Percentiles rank a stretch among this genome's conserved stretches.
Conservation (phyloP, 768 basidiomycete species). For the Neoboletus subvelutipes region DNA sequence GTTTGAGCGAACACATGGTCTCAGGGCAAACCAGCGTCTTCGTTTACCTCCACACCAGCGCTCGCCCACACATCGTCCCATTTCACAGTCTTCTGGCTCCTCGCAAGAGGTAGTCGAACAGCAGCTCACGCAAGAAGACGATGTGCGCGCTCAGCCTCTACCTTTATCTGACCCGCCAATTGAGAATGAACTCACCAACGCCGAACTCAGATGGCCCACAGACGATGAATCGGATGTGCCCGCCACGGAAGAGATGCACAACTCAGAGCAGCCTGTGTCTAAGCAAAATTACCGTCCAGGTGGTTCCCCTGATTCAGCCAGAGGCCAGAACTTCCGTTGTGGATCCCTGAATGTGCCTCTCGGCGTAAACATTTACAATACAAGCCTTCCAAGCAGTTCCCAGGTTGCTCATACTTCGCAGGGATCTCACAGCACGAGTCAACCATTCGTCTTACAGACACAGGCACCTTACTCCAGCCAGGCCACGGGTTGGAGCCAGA, state of each 20-base stretch:
- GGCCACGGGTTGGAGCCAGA: conserved; percentile 26
- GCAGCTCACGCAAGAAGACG: conserved; percentile 46
- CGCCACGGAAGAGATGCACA: not conserved
- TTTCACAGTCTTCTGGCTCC: conserved; percentile 32
- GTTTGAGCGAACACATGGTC: conserved; percentile 17
- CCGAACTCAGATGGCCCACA: conserved; percentile 30
- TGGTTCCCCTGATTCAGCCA: conserved; percentile 8
- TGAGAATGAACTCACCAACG: conserved; percentile 10
- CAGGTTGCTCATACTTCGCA: conserved; percentile 7
- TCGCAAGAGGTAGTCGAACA: conserved; percentile 47
- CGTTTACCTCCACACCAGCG: not conserved
- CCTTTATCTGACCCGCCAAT: not conserved
- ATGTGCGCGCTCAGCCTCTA: conserved; percentile 10
- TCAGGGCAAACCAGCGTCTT: not conserved
- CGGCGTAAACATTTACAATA: not conserved
- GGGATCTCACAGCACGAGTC: conserved; percentile 26
- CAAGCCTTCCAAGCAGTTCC: not conserved
- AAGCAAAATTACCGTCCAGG: not conserved
- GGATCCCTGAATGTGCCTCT: conserved; percentile 26
- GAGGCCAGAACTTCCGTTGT: conserved; percentile 15
- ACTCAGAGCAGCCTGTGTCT: not conserved
- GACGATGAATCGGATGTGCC: conserved; percentile 19
- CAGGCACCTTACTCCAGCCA: conserved; percentile 58
- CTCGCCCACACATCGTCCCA: conserved; percentile 8
- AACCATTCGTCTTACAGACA: conserved; percentile 42